Percentiles rank a stretch among this genome's conserved stretches.
Evolutionary conservation across 805 yeast genomes (phyloP).

Genomic region (Candida hungchunana): DNA sequence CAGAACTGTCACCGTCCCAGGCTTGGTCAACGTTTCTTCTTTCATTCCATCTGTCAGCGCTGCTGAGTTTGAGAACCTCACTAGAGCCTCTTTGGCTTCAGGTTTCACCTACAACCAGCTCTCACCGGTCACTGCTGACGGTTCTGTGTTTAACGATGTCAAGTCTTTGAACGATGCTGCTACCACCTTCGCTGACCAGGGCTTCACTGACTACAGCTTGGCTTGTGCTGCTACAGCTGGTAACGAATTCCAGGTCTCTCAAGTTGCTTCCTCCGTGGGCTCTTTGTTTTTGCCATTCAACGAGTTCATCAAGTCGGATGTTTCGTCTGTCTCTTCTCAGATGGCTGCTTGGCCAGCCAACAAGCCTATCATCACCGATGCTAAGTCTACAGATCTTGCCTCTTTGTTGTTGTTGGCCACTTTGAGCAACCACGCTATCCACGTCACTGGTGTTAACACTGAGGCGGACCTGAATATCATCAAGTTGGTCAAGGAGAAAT

Average conservation of each 20-base stretch:
- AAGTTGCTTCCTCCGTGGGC: slow-evolving; percentile 63
- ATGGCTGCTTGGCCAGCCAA: slow-evolving; percentile 78
- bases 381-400: slow-evolving; percentile 89
- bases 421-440: slow-evolving; percentile 77
- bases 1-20: slow-evolving; percentile 77
- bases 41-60: slow-evolving; percentile 65
- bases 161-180: slow-evolving; percentile 62
- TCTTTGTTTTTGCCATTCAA: slow-evolving; percentile 80
- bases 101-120: slow-evolving; percentile 87
- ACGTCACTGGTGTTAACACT: slow-evolving; percentile 80
- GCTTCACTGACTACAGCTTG: slow-evolving; percentile 78
- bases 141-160: slow-evolving; percentile 60
- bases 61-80: slow-evolving; percentile 51
- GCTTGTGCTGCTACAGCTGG: slow-evolving; percentile 77
- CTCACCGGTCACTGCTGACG: slow-evolving; percentile 65
- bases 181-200: slow-evolving; percentile 45
- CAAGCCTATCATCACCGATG: slow-evolving; percentile 89
- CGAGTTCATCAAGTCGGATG: slow-evolving; percentile 58
- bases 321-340: slow-evolving; percentile 75
- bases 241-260: slow-evolving; percentile 58
- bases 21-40: slow-evolving; percentile 77
- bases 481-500: slow-evolving; percentile 78
- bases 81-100: slow-evolving; percentile 69
- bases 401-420: slow-evolving; percentile 86
- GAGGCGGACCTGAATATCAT: slow-evolving; percentile 81